Conservation (phyloP, 208 protist genomes). For the Crithidia brevicula region DNA sequence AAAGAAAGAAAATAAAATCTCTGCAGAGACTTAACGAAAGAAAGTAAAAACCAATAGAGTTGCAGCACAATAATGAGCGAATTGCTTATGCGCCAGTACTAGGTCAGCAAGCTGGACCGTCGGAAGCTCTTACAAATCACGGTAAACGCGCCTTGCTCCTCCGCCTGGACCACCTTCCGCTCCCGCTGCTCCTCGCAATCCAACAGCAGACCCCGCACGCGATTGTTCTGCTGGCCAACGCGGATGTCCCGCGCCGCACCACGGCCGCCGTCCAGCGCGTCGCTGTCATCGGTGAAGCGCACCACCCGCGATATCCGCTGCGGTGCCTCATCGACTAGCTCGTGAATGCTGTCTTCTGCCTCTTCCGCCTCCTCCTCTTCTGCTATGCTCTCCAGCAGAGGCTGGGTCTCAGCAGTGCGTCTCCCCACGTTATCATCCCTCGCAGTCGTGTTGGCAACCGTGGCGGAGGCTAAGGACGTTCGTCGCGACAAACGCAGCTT, state of each 20-base stretch:
- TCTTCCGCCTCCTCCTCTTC: slow-evolving; percentile 7
- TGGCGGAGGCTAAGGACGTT: not conserved
- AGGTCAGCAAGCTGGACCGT: not conserved
- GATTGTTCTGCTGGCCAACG: slow-evolving; percentile 9
- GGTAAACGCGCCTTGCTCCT: slow-evolving; percentile 17
- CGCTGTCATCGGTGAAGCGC: slow-evolving; percentile 26
- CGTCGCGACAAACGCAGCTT: not conserved
- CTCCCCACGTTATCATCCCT: not conserved
- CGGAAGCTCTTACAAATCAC: slow-evolving; percentile 9
- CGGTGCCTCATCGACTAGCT: not conserved
- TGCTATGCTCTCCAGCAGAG: not conserved
- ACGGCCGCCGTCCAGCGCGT: slow-evolving; percentile 19
- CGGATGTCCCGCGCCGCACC: slow-evolving; percentile 11
- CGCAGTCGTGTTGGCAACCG: not conserved
- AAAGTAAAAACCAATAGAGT: not conserved
- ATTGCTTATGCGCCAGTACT: too few species aligned
- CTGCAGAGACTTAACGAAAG: not conserved
- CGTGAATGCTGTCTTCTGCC: not conserved
- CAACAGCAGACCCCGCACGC: slow-evolving; percentile 19
- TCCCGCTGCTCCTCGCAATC: slow-evolving; percentile 29
- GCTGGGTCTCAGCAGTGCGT: too few species aligned
- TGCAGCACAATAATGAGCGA: not conserved
- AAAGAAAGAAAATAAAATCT: too few species aligned
- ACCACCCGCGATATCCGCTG: not conserved
- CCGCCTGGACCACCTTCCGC: slow-evolving; percentile 7